Evolutionary conservation across 164 flowering plant genomes (phyloP), one percentile per base, ranked within the genome.

Genomic region (Dillenia turbinata): DNA sequence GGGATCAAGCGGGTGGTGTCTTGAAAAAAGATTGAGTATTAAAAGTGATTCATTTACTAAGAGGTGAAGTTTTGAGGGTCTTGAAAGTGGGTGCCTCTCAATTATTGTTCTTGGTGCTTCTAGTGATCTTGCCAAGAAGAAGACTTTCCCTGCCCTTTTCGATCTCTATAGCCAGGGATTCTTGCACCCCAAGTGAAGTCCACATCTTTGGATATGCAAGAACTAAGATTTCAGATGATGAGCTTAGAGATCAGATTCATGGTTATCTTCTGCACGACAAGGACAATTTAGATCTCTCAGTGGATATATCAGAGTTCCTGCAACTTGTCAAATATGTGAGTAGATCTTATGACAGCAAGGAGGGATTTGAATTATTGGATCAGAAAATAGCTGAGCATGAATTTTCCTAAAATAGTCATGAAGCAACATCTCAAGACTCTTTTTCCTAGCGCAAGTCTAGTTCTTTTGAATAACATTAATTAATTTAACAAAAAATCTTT

Each of bases 61-160:
- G 7, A 66, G 66, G 49, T 73, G 52, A 58, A 83, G 80, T 5
- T 7, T 63, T 33, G 96, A 77, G 22, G 56, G 43, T 68, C 60
- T 77, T 24, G 99, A 90, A 77, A 75, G 76, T 71, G 99, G 97
- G 44, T 81, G 88, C 64, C 88, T 95, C 26, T 87, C 99, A 8
- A 80, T 95, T 44, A 57, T 88, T 64, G 97, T 95, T 49, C 89
- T 95, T 55, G 99, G 99, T 64, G 99, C 99, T 73, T 95, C 99
- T 11, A 97, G 99, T 56, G 99, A 95, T 77, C 99, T 95, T 73
- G 99, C 99, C 51, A 95, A 95, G 85, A 95, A 92, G 68, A 95
- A 95, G 83, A 95, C 99, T 16, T 95, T 95, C 58, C 99, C 99
- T 8, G 99, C 99, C 2, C 90, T 95, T 33, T 95, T 85, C 75